Conservation (phyloP, 352 stramenopile species). For the Phytophthora crassamura region DNA sequence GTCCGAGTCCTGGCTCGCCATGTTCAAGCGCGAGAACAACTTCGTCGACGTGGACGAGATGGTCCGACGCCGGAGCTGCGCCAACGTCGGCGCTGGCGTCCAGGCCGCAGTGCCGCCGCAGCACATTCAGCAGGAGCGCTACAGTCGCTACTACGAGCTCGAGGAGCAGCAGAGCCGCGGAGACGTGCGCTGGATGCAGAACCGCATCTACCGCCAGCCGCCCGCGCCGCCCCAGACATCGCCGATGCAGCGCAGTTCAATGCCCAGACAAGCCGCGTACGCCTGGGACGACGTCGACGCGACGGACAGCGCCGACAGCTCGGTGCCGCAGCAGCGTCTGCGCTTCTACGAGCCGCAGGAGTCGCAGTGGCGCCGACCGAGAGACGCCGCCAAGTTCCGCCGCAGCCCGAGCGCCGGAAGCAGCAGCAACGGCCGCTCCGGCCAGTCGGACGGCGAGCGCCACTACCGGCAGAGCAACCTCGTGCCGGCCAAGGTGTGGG, state of each 20-base stretch:
- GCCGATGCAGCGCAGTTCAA: slow-evolving; percentile 14
- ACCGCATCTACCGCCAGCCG: slow-evolving; percentile 30
- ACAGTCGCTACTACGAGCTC: slow-evolving; percentile 28
- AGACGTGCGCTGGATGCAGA: slow-evolving; percentile 23
- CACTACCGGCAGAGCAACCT: slow-evolving; percentile 63
- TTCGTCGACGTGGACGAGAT: slow-evolving; percentile 39
- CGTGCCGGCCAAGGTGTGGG: slow-evolving; percentile 66
- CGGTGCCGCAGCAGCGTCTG: slow-evolving; percentile 10
- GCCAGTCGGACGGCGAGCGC: slow-evolving; percentile 32
- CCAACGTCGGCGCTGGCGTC: slow-evolving; percentile 8
- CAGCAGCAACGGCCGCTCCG: slow-evolving; percentile 19
- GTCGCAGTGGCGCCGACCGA: background rate
- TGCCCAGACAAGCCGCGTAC: slow-evolving; percentile 14
- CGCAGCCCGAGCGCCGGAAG: slow-evolving; percentile 26
- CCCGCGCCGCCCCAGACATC: slow-evolving; percentile 27
- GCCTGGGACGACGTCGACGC: slow-evolving; percentile 20
- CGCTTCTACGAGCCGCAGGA: slow-evolving; percentile 18
- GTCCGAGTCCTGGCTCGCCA: slow-evolving; percentile 50
- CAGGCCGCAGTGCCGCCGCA: slow-evolving; percentile 11
- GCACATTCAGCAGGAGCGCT: slow-evolving; percentile 16
- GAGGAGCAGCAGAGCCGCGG: slow-evolving; percentile 23
- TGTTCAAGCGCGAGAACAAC: slow-evolving; percentile 65
- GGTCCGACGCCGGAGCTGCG: slow-evolving; percentile 11
- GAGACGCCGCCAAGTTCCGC: slow-evolving; percentile 25
- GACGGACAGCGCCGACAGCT: background rate